A percentile compares a stretch with the other conserved stretches of the same genome.
Conservation (phyloP, 1,284 basidiomycete genomes). For the Rhizoctonia solani region DNA sequence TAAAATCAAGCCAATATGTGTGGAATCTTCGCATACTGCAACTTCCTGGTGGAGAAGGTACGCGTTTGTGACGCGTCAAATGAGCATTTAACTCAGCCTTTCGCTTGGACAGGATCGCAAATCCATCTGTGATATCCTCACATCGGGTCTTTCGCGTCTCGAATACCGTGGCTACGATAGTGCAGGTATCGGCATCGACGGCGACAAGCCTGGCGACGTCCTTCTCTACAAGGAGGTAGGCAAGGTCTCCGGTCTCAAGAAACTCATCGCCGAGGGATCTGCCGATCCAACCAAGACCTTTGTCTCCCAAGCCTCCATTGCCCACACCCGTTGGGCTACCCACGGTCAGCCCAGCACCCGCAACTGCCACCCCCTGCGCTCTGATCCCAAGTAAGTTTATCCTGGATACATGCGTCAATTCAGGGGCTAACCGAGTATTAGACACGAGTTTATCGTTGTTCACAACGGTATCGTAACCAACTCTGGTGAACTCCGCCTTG, state of each 20-base stretch:
- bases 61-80: slow-evolving; percentile 41
- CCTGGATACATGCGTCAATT: slow-evolving; percentile 32
- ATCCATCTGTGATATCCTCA: slow-evolving; percentile 89
- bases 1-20: slow-evolving; percentile 59
- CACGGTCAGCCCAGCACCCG: slow-evolving; percentile 86
- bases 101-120: slow-evolving; percentile 73
- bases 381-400: slow-evolving; percentile 62
- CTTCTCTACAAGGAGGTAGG: slow-evolving; percentile 98
- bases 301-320: slow-evolving; percentile 92
- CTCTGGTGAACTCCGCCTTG: slow-evolving; percentile 83
- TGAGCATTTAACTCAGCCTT: slow-evolving; percentile 34
- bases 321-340: slow-evolving; percentile 99
- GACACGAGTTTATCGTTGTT: slow-evolving; percentile 87
- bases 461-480: slow-evolving; percentile 99
- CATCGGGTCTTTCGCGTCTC: slow-evolving; percentile 90
- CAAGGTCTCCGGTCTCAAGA: slow-evolving; percentile 93
- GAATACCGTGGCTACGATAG: slow-evolving; percentile 99
- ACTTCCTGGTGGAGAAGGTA: slow-evolving; percentile 90
- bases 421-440: neutral
- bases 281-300: slow-evolving; percentile 84
- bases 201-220: slow-evolving; percentile 79
- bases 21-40: slow-evolving; percentile 96
- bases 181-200: slow-evolving; percentile 91
- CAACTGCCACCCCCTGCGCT: slow-evolving; percentile 97
- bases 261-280: slow-evolving; percentile 80